Conservation (phyloP, 2,329 filamentous ascomycete genomes). For the Ophiostoma ulmi region DNA sequence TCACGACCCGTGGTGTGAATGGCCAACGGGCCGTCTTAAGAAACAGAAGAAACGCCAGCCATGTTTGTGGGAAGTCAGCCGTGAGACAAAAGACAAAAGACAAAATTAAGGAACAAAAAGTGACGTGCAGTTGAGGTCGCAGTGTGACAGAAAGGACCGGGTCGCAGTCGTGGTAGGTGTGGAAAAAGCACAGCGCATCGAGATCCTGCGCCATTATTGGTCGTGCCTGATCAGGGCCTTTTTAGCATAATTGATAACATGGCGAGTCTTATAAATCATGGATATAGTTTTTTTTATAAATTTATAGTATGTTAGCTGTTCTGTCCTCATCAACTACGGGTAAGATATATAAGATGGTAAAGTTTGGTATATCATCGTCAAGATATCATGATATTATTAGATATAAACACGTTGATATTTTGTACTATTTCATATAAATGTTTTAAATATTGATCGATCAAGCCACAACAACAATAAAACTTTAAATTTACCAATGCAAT, state of each 20-base stretch:
- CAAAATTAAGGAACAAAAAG: slow-evolving; percentile 1
- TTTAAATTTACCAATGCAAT: neutral
- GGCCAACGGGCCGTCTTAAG: slow-evolving; percentile 1
- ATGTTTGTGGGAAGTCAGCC: no score
- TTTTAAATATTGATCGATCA: neutral
- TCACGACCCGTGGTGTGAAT: slow-evolving; percentile 4
- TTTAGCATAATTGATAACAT: neutral
- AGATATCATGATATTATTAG: neutral
- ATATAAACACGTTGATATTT: no score
- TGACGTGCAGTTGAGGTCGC: slow-evolving; percentile 21
- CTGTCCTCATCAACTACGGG: no score
- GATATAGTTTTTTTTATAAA: no score
- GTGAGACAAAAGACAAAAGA: neutral
- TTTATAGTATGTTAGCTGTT: no score
- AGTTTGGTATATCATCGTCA: neutral
- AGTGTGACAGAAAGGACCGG: slow-evolving; percentile 18
- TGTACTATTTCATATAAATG: neutral
- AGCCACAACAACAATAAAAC: neutral
- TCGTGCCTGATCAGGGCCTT: neutral
- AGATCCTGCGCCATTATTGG: slow-evolving; percentile 22
- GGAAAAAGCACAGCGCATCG: slow-evolving; percentile 7
- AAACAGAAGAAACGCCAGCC: neutral
- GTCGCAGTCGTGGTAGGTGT: neutral
- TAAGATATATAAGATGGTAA: no score
- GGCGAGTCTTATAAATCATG: no score